phyloP scores from a whole-genome alignment of 306 rosid genomes.

The Acacia confusa region DNA sequence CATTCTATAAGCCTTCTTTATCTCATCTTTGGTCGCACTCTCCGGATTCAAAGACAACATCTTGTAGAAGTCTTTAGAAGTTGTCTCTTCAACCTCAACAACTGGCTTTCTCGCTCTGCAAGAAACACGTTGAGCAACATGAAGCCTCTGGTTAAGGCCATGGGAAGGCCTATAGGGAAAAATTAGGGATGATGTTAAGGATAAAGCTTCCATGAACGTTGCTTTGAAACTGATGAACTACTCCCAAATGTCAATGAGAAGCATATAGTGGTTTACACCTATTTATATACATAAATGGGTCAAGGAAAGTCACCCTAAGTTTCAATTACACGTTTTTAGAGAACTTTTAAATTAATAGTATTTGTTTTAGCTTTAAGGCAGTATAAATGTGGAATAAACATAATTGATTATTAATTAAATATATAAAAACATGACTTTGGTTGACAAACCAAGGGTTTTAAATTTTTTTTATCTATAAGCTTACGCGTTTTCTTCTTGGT shows the following conservation, averaged over 20 bases:
- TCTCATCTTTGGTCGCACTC: constrained; percentile 48
- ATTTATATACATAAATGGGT: not conserved
- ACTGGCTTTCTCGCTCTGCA: constrained; percentile 28
- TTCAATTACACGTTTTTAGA: not conserved
- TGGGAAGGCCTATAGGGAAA: constrained; percentile 10
- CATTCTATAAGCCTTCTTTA: constrained; percentile 59
- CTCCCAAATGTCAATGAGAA: not conserved
- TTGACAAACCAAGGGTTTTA: not conserved
- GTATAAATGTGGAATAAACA: not conserved
- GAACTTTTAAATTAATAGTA: not conserved
- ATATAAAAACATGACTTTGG: not conserved
- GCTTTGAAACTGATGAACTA: not conserved
- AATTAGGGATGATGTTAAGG: constrained; percentile 28
- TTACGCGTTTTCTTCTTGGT: not conserved
- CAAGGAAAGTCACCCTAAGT: not conserved
- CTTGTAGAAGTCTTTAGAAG: constrained; percentile 41
- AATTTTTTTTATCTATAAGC: not conserved
- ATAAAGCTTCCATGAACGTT: constrained; percentile 35
- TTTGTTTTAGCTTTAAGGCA: not conserved
- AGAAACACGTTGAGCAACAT: not conserved
- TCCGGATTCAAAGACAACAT: constrained; percentile 43
- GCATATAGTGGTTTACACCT: not conserved
- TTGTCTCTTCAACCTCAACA: not conserved
- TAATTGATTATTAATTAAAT: not conserved
- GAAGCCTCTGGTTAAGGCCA: not conserved